A percentile compares a stretch with the other conserved stretches of the same genome.
These are phyloP conservation scores for Oxytropis ochrocephala DNA, from an alignment of 306 rosid genomes.

Conservation along the genomic window DNA sequence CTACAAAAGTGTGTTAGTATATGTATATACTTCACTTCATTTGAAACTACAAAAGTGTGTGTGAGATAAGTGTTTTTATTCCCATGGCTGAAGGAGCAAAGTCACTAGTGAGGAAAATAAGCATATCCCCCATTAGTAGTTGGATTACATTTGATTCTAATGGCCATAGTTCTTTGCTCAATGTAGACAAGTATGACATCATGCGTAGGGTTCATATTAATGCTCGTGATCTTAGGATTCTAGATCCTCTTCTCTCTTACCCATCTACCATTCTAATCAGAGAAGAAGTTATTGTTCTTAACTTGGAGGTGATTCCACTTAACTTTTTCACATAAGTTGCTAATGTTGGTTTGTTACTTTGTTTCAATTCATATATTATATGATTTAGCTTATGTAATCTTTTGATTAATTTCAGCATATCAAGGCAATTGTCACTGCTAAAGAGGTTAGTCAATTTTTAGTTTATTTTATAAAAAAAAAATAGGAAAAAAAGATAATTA, in stretches of 20 bases:
- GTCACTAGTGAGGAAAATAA: not conserved
- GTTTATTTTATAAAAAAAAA: not conserved
- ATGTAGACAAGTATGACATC: constrained; percentile 52
- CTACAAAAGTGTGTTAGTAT: no score
- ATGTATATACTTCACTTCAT: no score
- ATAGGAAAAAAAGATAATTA: not conserved
- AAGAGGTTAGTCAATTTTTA: constrained; percentile 46
- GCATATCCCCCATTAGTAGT: not conserved
- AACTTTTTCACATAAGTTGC: not conserved
- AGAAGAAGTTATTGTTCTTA: constrained; percentile 58
- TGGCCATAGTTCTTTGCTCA: constrained; percentile 41
- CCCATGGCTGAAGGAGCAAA: not conserved
- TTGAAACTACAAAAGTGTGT: not conserved
- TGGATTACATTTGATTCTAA: constrained; percentile 47
- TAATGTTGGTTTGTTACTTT: not conserved
- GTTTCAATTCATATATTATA: not conserved
- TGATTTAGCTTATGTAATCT: not conserved
- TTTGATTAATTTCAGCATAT: constrained; percentile 44
- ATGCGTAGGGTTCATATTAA: constrained; percentile 54
- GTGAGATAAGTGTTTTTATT: not conserved
- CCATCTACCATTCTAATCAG: constrained; percentile 61
- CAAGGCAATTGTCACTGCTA: constrained; percentile 71
- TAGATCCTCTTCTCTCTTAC: constrained; percentile 60
- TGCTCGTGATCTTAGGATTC: constrained; percentile 69
- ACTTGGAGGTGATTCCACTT: constrained; percentile 42